Evolutionary conservation across 1,284 basidiomycete species (phyloP), one percentile per base, ranked within the genome.

Genomic region (Leccinum pachyderme): DNA sequence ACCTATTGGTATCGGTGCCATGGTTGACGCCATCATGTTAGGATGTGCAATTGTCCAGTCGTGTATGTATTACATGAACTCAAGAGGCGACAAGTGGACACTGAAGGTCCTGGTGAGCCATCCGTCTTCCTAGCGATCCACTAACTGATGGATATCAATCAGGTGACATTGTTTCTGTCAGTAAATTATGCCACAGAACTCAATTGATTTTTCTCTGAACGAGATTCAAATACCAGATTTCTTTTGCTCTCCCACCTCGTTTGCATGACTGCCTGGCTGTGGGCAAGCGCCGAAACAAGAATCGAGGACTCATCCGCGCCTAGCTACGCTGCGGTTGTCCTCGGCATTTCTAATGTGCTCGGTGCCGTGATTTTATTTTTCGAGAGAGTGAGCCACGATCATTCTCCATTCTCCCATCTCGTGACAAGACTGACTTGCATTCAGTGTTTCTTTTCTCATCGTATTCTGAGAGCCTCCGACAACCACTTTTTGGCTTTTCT

Each of bases 21-120:
- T 67, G 43, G 31, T 65, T 41, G 58, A 63, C 33, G 64, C 67
- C 11, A 37, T 69, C 46, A 44, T 69, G 52, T 47, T 67, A 3
- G 64, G 64, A 47, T 67, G 66, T 29, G 49, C 46, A 47, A 47
- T 67, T 39, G 57, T 69, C 29, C 64, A 66, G 50, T 63, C 65
- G 4, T 64, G 54, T 54, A 48, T 66, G 43, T 69, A 67, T 52
- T 66, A 53, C 66, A 67, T 53, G 18, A 67, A 59, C 27, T 46
- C 57, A 49, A 51, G 47, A 45, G 33, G 48, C 5, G 54, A 61
- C 15, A 0, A 27, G 9, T 63, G 61, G 61, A 35, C 46, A 11
- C 41, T 56, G 31, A 66, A 53, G 22, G 1, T 51, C 29, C 27
- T 69, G 55, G 64, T 66, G 39, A 58, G 64, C 56, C 29, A 15